phyloP scores from a whole-genome alignment of 164 flowering plant species.

The Aristolochia contorta region DNA sequence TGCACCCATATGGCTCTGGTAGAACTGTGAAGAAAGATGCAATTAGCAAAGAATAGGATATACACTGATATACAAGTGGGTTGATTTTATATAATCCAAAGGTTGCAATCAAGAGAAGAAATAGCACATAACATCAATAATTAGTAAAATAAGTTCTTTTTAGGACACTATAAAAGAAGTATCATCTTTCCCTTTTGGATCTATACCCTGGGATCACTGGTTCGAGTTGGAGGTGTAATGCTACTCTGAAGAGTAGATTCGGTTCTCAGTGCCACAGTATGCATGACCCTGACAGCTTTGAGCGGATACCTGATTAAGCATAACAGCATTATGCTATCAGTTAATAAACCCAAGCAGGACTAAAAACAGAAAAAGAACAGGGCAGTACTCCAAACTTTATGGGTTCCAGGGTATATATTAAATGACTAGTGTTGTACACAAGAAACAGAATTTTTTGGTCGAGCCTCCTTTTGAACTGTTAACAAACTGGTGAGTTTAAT shows the following conservation, averaged over 20 bases:
- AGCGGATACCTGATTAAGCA: conserved; percentile 54
- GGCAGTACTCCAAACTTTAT: too few relatives aligned
- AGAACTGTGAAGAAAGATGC: conserved; percentile 9
- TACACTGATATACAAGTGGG: neutral
- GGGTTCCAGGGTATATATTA: too few relatives aligned
- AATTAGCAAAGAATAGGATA: neutral
- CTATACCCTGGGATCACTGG: conserved; percentile 37
- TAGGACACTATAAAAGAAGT: neutral
- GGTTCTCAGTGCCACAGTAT: conserved; percentile 82
- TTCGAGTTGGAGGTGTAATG: conserved; percentile 27
- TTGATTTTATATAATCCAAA: too few relatives aligned
- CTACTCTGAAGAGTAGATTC: conserved; percentile 52
- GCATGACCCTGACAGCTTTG: conserved; percentile 98
- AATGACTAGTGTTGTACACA: too few relatives aligned
- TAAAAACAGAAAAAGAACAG: too few relatives aligned
- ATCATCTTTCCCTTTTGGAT: neutral
- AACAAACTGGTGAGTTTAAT: too few relatives aligned
- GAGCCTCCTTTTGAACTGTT: too few relatives aligned
- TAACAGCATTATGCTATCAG: too few relatives aligned
- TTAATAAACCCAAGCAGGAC: too few relatives aligned
- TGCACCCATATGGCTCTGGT: conserved; percentile 77
- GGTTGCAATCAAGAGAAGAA: neutral
- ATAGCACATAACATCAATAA: neutral
- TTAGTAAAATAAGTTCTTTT: neutral
- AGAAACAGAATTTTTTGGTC: too few relatives aligned